A percentile compares a stretch with the other conserved stretches of the same genome.
These are phyloP conservation scores for Penium margaritaceum DNA, from an alignment of 139 green algal genomes.

Conservation along the genomic window DNA sequence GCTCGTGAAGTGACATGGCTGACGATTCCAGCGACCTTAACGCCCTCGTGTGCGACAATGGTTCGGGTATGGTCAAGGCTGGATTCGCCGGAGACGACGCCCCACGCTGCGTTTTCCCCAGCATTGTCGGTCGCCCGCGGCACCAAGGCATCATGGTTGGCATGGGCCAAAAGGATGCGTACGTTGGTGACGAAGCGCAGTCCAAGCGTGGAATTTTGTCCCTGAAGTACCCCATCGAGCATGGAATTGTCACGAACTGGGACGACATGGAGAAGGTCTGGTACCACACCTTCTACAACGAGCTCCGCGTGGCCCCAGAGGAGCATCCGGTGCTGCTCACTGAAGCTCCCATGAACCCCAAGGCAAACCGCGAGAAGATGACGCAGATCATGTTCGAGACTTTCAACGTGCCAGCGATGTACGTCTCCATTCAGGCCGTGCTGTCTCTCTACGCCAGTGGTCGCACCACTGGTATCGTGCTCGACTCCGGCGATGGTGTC, in stretches of 20 bases:
- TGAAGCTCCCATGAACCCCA: slow-evolving; percentile 48
- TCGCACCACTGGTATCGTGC: slow-evolving; percentile 52
- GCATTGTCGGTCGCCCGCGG: slow-evolving; percentile 45
- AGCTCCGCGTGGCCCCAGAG: slow-evolving; percentile 52
- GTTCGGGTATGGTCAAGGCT: slow-evolving; percentile 51
- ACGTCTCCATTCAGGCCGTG: slow-evolving; percentile 49
- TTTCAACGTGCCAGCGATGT: slow-evolving; percentile 51
- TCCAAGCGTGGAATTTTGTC: slow-evolving; percentile 50
- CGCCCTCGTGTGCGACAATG: slow-evolving; percentile 54
- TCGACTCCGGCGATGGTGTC: slow-evolving; percentile 52
- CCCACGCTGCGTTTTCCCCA: slow-evolving; percentile 50
- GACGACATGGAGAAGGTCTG: slow-evolving; percentile 58
- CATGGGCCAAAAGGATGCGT: slow-evolving; percentile 49
- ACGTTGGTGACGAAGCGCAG: slow-evolving; percentile 54
- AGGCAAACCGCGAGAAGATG: slow-evolving; percentile 54
- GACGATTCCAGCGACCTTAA: slow-evolving; percentile 31
- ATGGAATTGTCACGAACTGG: slow-evolving; percentile 55
- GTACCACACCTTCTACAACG: slow-evolving; percentile 59
- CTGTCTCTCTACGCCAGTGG: slow-evolving; percentile 49
- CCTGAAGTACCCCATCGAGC: slow-evolving; percentile 56
- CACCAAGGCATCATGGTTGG: slow-evolving; percentile 50
- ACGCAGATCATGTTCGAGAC: slow-evolving; percentile 59
- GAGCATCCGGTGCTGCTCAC: slow-evolving; percentile 53
- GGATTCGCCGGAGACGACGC: slow-evolving; percentile 53
- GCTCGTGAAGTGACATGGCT: too few relatives aligned